Conservation (phyloP, 176 grass and related monocot species). For the Phyllostachys edulis region DNA sequence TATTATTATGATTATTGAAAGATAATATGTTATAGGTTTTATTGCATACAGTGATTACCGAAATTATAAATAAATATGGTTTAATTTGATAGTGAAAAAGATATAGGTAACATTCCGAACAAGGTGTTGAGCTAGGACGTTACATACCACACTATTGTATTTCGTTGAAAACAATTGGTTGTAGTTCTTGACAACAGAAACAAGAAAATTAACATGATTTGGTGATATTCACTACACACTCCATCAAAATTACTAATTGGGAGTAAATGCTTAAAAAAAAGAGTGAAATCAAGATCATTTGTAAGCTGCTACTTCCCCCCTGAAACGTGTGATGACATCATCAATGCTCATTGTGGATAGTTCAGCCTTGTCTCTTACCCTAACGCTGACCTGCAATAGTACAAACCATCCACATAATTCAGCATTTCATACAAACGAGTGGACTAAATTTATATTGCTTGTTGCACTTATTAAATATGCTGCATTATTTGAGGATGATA, state of each 20-base stretch:
- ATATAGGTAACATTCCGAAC: too few species aligned
- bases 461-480: not conserved
- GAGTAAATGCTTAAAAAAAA: not conserved
- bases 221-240: not conserved
- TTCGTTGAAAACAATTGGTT: not conserved
- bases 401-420: not conserved
- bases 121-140: too few species aligned
- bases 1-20: too few species aligned
- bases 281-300: slow-evolving; percentile 32
- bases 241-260: slow-evolving; percentile 9
- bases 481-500: not conserved
- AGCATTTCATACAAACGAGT: not conserved
- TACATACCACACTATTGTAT: not conserved
- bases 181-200: slow-evolving; percentile 3
- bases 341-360: slow-evolving; percentile 52
- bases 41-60: too few species aligned
- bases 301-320: slow-evolving; percentile 62
- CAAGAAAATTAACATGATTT: not conserved
- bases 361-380: slow-evolving; percentile 74
- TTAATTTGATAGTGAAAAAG: too few species aligned
- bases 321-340: slow-evolving; percentile 57
- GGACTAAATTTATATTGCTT: not conserved
- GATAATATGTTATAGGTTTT: too few species aligned
- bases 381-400: slow-evolving; percentile 64
- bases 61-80: too few species aligned